Evolutionary conservation across 768 basidiomycete genomes (phyloP), one percentile per base, ranked within the genome.

Genomic region (Piloderma croceum): DNA sequence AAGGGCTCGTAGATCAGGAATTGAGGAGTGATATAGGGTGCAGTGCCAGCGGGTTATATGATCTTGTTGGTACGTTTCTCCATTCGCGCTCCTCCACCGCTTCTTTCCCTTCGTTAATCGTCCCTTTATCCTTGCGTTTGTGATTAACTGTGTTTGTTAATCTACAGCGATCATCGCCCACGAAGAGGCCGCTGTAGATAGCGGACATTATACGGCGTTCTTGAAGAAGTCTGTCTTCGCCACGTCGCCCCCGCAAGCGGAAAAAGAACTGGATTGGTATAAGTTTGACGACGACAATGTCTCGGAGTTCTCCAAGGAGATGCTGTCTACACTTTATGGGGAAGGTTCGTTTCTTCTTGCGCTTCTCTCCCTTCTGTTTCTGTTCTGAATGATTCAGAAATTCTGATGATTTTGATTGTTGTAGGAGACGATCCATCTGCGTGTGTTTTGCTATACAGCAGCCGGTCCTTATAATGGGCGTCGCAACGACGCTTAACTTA

Each of bases 271-370:
- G 46, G 84, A 85, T 55, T 88, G 94, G 94, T 89, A 85, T 68
- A 94, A 93, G 65, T 97, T 93, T 55, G 94, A 97, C 53, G 92
- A 97, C 50, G 90, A 94, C 49, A 94, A 90, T 64, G 93, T 90
- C 25, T 83, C 89, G n/a, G 49, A 82, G 40, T 93, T 98, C 61
- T 80, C 79, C 1, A 75, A 74, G 60, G 91, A 92, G 58, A 94
- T 90, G 64, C 66, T 99, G 44, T 55, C 74, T 20, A 79, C 79
- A 6, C 73, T 97, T 42, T 90, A 93, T 47, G 94, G 94, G 4
- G 94, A 93, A 45, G 93, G 81, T 61, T 36, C 20, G 59, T 50
- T 5, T n/a, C n/a, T n/a, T n/a, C n/a, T n/a, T n/a, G n/a, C n/a
- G n/a, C n/a, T n/a, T n/a, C n/a, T 34, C 38, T 29, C 20, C 12